These are phyloP conservation scores for Hypoxylon rubiginosum DNA, from an alignment of 2,329 filamentous ascomycete species.

Conservation along the genomic window DNA sequence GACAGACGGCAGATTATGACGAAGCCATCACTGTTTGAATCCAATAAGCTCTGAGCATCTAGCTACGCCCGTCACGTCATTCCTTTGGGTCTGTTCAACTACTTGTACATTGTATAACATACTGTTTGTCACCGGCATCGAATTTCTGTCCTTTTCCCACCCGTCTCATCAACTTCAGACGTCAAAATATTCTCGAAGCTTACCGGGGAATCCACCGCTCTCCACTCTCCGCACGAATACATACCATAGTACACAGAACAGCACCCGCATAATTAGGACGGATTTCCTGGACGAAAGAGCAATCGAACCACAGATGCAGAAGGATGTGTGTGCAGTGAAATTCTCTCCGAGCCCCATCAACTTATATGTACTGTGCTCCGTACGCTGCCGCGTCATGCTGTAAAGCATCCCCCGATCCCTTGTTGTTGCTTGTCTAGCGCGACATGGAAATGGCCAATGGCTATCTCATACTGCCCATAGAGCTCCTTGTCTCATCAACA, in stretches of 20 bases:
- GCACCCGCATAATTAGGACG: constrained; percentile 18
- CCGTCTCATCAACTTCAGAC: constrained; percentile 6
- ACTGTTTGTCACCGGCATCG: constrained; percentile 17
- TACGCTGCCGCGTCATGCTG: constrained; percentile 42
- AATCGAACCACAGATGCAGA: constrained; percentile 42
- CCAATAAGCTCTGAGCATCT: constrained; percentile 5
- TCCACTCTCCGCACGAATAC: constrained; percentile 13
- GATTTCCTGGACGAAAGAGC: constrained; percentile 22
- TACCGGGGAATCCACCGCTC: constrained; percentile 7
- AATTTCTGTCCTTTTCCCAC: constrained; percentile 12
- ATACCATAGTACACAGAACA: constrained; percentile 7
- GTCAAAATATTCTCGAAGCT: constrained; percentile 34
- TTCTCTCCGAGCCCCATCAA: constrained; percentile 30
- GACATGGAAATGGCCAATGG: constrained; percentile 40
- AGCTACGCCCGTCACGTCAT: constrained; percentile 33
- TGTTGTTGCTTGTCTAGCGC: constrained; percentile 44
- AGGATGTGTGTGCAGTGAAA: constrained; percentile 38
- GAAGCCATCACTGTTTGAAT: background rate
- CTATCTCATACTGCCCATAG: constrained; percentile 19
- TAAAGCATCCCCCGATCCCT: constrained; percentile 37
- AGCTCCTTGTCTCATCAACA: constrained; percentile 45
- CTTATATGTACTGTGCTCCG: constrained; percentile 35
- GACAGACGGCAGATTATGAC: constrained; percentile 7
- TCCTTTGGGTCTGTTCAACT: constrained; percentile 8
- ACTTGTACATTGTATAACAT: background rate